Base-by-base conservation (phyloP, 495 filamentous ascomycete species). In the Lasiosphaeria miniovina region DNA sequence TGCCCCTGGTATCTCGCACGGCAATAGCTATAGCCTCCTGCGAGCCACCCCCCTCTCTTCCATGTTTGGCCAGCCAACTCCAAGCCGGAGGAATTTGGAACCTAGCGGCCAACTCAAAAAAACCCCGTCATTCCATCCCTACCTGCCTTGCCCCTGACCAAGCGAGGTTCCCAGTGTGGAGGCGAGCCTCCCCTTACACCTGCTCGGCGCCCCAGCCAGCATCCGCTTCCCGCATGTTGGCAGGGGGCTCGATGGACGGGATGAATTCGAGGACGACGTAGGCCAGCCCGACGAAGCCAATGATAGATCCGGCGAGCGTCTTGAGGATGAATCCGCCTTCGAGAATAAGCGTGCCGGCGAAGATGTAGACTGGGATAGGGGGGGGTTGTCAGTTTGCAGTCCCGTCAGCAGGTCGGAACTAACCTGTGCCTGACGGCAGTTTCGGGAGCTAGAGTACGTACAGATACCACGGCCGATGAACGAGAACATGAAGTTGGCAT, bases 401-500 rank as follows among this genome's bases (percentile, higher is more conserved):
- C 38, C 7, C 7, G 8, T 8, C 38, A 61, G 45, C 10, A 41
- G 3, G 36, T 4, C 36, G n/a, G 38, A 56, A 31, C 14, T 9
- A 9, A 8, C 24, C 24, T 24, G 24, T 24, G 24, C 24, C 24
- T 10, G 49, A n/a, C 7, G 8, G 33, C 33, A 34, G 35, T 36
- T 53, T 50, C 11, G 54, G 10, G 10, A 32, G 12, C n/a, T 57
- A 34, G 36, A 54, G 40, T 9, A 86, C 91, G 76, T 84, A 97
- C 92, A 98, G 72, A 91, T 78, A 72, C 94, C 94, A 66, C 94
- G 92, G 55, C 94, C 94, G 64, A 98, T 71, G 83, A 99, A 98
- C 49, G 88, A 92, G 82, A 97, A 98, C 69, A 98, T 86, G 85
- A 99, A 99, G 32, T 89, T 92, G 15, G 93, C 94, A 82, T 98